A percentile compares a stretch with the other conserved stretches of the same genome.
phyloP scores from a whole-genome alignment of 768 basidiomycete species.

The Cantharellus anzutake region DNA sequence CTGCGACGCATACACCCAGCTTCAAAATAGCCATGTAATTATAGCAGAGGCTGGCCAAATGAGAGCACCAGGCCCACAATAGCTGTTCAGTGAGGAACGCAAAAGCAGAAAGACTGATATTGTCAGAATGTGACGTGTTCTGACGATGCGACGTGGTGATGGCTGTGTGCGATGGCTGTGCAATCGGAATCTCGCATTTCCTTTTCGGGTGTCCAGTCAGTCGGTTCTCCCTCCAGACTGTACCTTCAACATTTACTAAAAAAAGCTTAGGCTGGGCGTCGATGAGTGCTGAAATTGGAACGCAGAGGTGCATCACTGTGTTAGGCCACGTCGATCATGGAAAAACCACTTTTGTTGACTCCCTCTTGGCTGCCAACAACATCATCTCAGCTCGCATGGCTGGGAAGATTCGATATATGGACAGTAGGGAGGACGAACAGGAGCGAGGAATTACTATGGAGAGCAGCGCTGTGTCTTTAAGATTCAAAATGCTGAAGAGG shows the following conservation, averaged over 20 bases:
- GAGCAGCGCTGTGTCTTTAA: conserved; percentile 80
- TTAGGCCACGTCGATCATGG: conserved; percentile 91
- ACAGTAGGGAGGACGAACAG: conserved; percentile 92
- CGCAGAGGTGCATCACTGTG: conserved; percentile 35
- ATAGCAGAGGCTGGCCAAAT: too few species aligned
- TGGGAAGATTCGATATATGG: conserved; percentile 89
- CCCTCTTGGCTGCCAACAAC: conserved; percentile 88
- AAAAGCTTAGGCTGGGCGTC: not conserved
- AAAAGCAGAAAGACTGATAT: too few species aligned
- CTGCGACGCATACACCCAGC: conserved; percentile 56
- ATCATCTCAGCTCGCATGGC: conserved; percentile 92
- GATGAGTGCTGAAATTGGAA: not conserved
- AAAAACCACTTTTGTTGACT: conserved; percentile 90
- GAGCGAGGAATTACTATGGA: conserved; percentile 99
- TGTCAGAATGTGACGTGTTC: too few species aligned
- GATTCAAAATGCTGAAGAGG: conserved; percentile 61
- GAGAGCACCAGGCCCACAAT: too few species aligned
- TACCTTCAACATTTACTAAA: too few species aligned
- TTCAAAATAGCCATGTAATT: conserved; percentile 7
- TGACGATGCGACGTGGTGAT: too few species aligned
- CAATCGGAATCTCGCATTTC: too few species aligned
- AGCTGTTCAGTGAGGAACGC: too few species aligned
- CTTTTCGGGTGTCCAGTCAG: too few species aligned
- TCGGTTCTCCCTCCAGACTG: too few species aligned
- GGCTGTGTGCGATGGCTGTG: too few species aligned